phyloP scores from a whole-genome alignment of 2,329 filamentous ascomycete genomes.

The Teratosphaeriaceae sp. region DNA sequence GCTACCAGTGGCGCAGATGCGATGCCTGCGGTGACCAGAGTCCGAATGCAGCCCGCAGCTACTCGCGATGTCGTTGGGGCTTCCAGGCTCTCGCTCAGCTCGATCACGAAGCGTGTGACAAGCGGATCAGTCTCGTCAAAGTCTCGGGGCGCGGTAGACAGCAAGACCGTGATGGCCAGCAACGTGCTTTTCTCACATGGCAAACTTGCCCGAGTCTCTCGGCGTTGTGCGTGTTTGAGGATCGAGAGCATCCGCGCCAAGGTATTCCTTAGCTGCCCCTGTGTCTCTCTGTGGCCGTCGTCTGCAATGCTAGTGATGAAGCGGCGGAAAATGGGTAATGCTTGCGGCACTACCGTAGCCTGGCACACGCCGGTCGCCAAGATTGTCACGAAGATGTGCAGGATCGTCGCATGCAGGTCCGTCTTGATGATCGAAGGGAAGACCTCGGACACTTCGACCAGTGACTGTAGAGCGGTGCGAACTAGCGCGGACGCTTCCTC shows the following conservation, averaged over 20 bases:
- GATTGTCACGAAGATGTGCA: conserved; percentile 94
- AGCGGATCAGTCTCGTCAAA: conserved; percentile 70
- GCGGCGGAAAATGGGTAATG: conserved; percentile 82
- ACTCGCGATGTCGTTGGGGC: conserved; percentile 82
- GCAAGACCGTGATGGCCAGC: conserved; percentile 78
- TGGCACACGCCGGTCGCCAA: conserved; percentile 84
- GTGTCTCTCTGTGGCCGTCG: conserved; percentile 40
- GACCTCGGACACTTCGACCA: conserved; percentile 90
- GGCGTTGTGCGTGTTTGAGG: conserved; percentile 66
- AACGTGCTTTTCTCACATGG: conserved; percentile 90
- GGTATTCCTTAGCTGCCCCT: conserved; percentile 71
- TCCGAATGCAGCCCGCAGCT: conserved; percentile 81
- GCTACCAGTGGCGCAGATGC: conserved; percentile 58
- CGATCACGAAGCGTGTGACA: conserved; percentile 66
- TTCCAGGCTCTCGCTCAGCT: conserved; percentile 76
- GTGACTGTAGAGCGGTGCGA: conserved; percentile 70
- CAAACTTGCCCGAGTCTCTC: conserved; percentile 69
- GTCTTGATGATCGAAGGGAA: conserved; percentile 96
- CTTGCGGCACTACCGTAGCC: conserved; percentile 78
- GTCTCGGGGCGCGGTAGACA: conserved; percentile 60
- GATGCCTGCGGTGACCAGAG: conserved; percentile 71
- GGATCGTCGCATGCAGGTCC: conserved; percentile 90
- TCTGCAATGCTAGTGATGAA: conserved; percentile 72
- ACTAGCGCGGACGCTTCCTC: conserved; percentile 82
- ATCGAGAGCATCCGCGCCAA: conserved; percentile 77